A percentile compares a stretch with the other conserved stretches of the same genome.
Evolutionary conservation across 169 alveolate genomes (phyloP).

Genomic region (Plasmodium knowlesi): DNA sequence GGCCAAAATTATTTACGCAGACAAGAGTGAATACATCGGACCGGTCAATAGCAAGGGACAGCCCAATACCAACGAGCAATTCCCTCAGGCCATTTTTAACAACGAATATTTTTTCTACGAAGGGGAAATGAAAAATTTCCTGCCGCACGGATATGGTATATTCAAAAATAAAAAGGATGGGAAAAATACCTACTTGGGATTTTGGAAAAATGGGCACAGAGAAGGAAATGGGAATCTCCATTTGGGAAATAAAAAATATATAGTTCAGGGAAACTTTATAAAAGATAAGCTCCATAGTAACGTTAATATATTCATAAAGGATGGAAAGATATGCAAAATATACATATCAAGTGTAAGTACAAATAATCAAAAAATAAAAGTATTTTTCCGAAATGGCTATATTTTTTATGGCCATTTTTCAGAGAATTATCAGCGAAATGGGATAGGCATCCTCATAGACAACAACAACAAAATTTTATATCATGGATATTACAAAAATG

Average conservation of each 20-base stretch:
- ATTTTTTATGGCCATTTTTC: constrained; percentile 65
- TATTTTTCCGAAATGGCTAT: constrained; percentile 72
- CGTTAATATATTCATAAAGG: constrained; percentile 39
- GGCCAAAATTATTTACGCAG: constrained; percentile 72
- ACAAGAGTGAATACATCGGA: constrained; percentile 74
- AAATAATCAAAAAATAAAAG: constrained; percentile 47
- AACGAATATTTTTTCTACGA: constrained; percentile 57
- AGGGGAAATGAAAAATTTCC: constrained; percentile 73
- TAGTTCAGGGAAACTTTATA: constrained; percentile 51
- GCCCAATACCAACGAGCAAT: constrained; percentile 66
- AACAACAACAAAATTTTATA: constrained; percentile 69
- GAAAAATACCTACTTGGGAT: constrained; percentile 67
- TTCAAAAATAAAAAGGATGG: constrained; percentile 67
- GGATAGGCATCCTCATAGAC: constrained; percentile 74
- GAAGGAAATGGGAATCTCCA: constrained; percentile 62
- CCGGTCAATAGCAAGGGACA: constrained; percentile 67
- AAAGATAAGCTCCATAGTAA: constrained; percentile 65
- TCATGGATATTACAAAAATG: constrained; percentile 76
- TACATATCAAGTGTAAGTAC: constrained; percentile 21
- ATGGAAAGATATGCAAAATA: constrained; percentile 65
- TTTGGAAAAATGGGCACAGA: constrained; percentile 76
- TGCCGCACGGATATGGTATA: constrained; percentile 74
- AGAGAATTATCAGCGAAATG: constrained; percentile 45
- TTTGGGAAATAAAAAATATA: constrained; percentile 60
- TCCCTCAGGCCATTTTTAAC: constrained; percentile 69